Evolutionary conservation across 257 asterid genomes (phyloP), one percentile per base, ranked within the genome.

Genomic region (Verbascum thapsus): DNA sequence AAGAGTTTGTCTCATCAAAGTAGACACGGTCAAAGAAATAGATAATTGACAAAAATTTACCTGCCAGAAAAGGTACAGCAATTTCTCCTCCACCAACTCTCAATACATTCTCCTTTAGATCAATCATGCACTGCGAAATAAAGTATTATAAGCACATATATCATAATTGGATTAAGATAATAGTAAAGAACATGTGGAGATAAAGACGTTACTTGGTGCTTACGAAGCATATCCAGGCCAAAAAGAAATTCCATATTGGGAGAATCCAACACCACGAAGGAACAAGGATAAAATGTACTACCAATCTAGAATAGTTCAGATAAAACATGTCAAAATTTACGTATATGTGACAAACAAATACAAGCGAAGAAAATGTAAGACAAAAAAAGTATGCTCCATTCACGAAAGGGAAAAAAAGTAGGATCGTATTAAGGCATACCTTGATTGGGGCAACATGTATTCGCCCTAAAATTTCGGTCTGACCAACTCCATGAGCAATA

Each of bases 51-150:
- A 13, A 71, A 61, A 18, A 53, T 42, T 51, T 74, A 94, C 97
- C 97, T 56, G 86, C 88, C 64, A 90, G 72, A 80, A 94, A 94
- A 51, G 99, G 95, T 69, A 82, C 97, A 2, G 97, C 85, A 69
- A 85, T 96, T 74, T 90, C 97, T 60, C 97, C 97, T 70, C 99
- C 97, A 66, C 96, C 96, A 61, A 94, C 99, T 82, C 99, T 86
- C 85, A 94, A 51, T 40, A 94, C 95, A 74, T 82, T 94, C 5
- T 94, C 96, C 81, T 90, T 94, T 62, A 94, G 85, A 78, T 94
- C 99, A 75, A 94, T 94, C 67, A 78, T 85, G 78, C 97, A 94
- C 99, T 90, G 81, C 85, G 72, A 17, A 74, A 10, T 13, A 57
- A 18, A 63, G 54, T 48, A 40, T 32, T 10, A 13, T 69, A 63